Percentiles rank a stretch among this genome's conserved stretches.
phyloP scores from a whole-genome alignment of 441 rosid genomes.

The Gossypium lobatum region DNA sequence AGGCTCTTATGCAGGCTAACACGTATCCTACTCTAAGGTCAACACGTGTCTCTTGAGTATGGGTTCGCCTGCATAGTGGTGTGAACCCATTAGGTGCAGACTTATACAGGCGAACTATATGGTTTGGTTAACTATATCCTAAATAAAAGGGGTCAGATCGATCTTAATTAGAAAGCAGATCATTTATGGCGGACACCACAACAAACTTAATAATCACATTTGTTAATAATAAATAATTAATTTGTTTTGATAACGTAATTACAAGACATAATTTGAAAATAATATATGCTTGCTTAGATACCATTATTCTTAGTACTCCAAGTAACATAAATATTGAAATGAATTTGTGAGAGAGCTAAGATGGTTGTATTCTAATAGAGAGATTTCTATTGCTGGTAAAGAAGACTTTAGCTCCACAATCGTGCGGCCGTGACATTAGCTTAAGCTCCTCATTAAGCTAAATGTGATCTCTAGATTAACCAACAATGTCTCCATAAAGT shows the following conservation, averaged over 20 bases:
- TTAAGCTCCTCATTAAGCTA: background rate
- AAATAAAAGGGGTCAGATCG: too few relatives aligned
- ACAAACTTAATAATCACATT: background rate
- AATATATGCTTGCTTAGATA: too few relatives aligned
- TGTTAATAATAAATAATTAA: background rate
- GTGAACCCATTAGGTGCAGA: too few relatives aligned
- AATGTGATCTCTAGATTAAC: background rate
- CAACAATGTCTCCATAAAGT: background rate
- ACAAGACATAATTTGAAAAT: too few relatives aligned
- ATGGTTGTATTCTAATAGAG: background rate
- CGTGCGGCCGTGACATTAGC: background rate
- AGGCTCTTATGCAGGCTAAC: accelerated
- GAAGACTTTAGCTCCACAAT: too few relatives aligned
- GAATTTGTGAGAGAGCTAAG: slow-evolving; percentile 1
- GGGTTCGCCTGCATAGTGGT: too few relatives aligned
- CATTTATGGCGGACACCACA: too few relatives aligned
- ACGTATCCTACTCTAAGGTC: accelerated
- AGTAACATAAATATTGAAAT: slow-evolving; percentile 11
- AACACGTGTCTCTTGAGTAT: too few relatives aligned
- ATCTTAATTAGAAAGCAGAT: too few relatives aligned
- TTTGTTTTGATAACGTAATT: too few relatives aligned
- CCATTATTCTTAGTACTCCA: background rate
- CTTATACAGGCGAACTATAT: too few relatives aligned
- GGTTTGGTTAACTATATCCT: too few relatives aligned
- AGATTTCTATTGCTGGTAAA: background rate